Percentiles rank a stretch among this genome's conserved stretches.
phyloP scores from a whole-genome alignment of 495 filamentous ascomycete genomes.

The Aspergillus carlsbadensis region DNA sequence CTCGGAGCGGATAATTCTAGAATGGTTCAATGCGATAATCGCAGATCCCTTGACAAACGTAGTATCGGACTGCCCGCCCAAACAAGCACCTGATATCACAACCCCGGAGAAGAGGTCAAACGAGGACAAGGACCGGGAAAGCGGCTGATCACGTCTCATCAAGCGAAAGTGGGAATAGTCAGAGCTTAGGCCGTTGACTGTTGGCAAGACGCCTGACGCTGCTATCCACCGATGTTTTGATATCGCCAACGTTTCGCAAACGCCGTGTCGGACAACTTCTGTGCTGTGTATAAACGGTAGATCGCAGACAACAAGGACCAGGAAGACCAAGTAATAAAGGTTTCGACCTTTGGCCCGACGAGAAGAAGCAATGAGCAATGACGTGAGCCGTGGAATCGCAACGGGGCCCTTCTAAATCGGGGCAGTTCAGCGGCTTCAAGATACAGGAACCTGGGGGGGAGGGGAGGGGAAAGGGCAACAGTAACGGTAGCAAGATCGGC shows the following conservation, averaged over 20 bases:
- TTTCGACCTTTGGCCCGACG: not conserved
- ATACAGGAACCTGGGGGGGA: not conserved
- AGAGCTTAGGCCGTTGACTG: not conserved
- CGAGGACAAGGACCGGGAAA: not conserved
- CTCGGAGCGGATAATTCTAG: not conserved
- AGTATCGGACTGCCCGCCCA: constrained; percentile 2
- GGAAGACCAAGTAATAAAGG: not conserved
- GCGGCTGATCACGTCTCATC: not conserved
- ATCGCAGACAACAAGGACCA: not conserved
- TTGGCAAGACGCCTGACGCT: not conserved
- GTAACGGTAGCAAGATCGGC: constrained; percentile 4
- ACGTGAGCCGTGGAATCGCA: constrained; percentile 5
- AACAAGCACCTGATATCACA: constrained; percentile 5
- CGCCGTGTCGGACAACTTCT: not conserved
- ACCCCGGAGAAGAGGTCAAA: not conserved
- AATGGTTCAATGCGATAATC: not conserved
- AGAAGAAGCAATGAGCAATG: not conserved
- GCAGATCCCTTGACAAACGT: not conserved
- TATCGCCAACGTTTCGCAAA: not conserved
- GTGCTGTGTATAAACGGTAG: not conserved
- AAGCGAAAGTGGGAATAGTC: not conserved
- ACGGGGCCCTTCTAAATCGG: constrained; percentile 13
- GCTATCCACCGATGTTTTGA: not conserved
- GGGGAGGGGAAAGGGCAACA: constrained; percentile 9
- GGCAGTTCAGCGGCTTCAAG: constrained; percentile 11